Percentiles rank a stretch among this genome's conserved stretches.
phyloP scores from a whole-genome alignment of 768 basidiomycete species.

The Termitomyces sp. region DNA sequence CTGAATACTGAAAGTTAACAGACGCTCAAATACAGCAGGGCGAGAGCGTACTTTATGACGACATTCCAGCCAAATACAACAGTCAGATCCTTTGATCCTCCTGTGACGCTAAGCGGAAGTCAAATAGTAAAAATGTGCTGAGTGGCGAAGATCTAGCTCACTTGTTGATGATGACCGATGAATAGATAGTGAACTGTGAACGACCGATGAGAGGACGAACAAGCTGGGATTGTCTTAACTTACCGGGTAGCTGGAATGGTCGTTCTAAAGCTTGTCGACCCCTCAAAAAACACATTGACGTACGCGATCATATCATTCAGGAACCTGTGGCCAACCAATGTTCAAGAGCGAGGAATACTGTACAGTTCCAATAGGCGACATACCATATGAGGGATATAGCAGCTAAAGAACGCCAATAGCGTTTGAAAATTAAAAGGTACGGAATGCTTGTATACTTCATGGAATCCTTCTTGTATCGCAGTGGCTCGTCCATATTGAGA shows the following conservation, averaged over 20 bases:
- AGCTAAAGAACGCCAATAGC: conserved; percentile 71
- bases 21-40: not conserved
- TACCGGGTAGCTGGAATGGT: conserved; percentile 54
- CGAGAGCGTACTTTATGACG: conserved; percentile 65
- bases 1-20: conserved; percentile 15
- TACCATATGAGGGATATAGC: conserved; percentile 79
- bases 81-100: conserved; percentile 45
- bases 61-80: conserved; percentile 83
- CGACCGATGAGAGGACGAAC: not conserved
- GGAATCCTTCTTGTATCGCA: conserved; percentile 68
- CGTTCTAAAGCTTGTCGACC: not conserved
- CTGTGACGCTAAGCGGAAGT: conserved; percentile 49
- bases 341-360: not conserved
- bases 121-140: not conserved
- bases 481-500: conserved; percentile 77
- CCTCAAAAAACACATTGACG: conserved; percentile 21
- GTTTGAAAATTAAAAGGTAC: conserved; percentile 69
- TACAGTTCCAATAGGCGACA: conserved; percentile 15
- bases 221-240: conserved; percentile 22
- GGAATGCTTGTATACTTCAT: conserved; percentile 77
- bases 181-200: conserved; percentile 71
- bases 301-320: conserved; percentile 80
- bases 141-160: conserved; percentile 25
- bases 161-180: conserved; percentile 70
- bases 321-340: conserved; percentile 40